phyloP scores from a whole-genome alignment of 306 rosid genomes.

The Cyamopsis tetragonoloba region DNA sequence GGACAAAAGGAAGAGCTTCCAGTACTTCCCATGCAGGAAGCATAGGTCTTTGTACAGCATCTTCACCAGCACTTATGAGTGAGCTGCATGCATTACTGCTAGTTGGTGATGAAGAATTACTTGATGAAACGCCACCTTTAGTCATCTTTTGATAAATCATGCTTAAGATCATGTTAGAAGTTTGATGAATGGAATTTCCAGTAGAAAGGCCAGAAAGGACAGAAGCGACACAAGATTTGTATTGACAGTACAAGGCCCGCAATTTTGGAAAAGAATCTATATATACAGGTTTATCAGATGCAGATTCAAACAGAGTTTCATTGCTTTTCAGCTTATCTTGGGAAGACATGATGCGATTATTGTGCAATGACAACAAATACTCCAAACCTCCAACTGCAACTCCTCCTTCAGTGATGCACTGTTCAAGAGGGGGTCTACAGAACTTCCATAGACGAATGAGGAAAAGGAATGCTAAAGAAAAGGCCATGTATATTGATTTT shows the following conservation, averaged over 20 bases:
- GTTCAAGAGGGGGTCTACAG: conserved; percentile 67
- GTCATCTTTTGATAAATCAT: conserved; percentile 67
- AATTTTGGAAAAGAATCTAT: conserved; percentile 70
- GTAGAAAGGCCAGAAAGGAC: conserved; percentile 57
- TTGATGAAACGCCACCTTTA: conserved; percentile 43
- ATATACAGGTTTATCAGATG: conserved; percentile 38
- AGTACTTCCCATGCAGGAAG: conserved; percentile 80
- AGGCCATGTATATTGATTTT: conserved; percentile 48
- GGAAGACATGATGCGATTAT: conserved; percentile 36
- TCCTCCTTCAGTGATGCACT: conserved; percentile 51
- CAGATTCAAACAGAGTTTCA: conserved; percentile 31
- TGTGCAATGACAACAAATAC: conserved; percentile 65
- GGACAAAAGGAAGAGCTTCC: conserved; percentile 74
- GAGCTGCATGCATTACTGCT: conserved; percentile 44
- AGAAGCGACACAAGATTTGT: conserved; percentile 63
- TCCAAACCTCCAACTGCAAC: conserved; percentile 61
- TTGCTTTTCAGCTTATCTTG: conserved; percentile 38
- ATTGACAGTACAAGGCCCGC: conserved; percentile 65
- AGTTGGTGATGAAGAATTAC: conserved; percentile 44
- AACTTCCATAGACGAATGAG: conserved; percentile 79
- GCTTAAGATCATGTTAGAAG: conserved; percentile 56
- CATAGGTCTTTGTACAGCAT: conserved; percentile 50
- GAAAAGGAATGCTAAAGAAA: conserved; percentile 70
- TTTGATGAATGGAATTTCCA: conserved; percentile 63
- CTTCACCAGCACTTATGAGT: conserved; percentile 47